phyloP scores from a whole-genome alignment of 441 rosid species.

The Arabidopsis hybrid region DNA sequence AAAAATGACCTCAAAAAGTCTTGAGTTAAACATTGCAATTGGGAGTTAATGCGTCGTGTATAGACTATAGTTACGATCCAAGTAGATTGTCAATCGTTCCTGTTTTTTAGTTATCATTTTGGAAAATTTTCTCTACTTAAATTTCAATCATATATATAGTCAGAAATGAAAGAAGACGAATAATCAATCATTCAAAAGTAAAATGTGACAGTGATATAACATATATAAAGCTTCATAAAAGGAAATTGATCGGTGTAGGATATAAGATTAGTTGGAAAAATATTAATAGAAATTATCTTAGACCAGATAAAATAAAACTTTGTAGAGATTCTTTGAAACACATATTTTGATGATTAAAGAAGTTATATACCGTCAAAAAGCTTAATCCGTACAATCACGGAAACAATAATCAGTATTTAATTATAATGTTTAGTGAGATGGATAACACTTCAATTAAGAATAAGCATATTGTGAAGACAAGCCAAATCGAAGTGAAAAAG shows the following conservation, averaged over 20 bases:
- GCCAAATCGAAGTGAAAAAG: neutral
- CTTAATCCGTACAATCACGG: conserved; percentile 38
- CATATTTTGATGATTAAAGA: neutral
- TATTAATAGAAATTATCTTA: conserved; percentile 13
- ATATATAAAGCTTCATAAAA: conserved; percentile 10
- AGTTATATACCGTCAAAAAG: conserved; percentile 10
- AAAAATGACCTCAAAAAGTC: neutral
- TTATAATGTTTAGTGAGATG: conserved; percentile 37
- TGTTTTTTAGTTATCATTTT: conserved; percentile 3
- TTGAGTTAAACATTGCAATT: conserved; percentile 20
- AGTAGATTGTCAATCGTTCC: conserved; percentile 1
- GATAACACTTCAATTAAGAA: conserved; percentile 34
- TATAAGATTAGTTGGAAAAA: conserved; percentile 13
- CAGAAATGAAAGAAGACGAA: conserved; percentile 15
- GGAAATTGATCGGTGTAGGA: conserved; percentile 19
- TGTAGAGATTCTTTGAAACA: conserved; percentile 29
- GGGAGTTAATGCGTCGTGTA: neutral
- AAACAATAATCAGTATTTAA: conserved; percentile 21
- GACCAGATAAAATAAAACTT: conserved; percentile 27
- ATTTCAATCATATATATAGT: conserved; percentile 11
- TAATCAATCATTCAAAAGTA: conserved; percentile 30
- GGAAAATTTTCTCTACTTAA: neutral
- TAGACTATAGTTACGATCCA: conserved; percentile 1
- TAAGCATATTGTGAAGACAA: conserved; percentile 23
- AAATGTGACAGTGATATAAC: conserved; percentile 6